Base-by-base conservation (phyloP, 768 basidiomycete species). In the Brasilioporus rufonigricans region DNA sequence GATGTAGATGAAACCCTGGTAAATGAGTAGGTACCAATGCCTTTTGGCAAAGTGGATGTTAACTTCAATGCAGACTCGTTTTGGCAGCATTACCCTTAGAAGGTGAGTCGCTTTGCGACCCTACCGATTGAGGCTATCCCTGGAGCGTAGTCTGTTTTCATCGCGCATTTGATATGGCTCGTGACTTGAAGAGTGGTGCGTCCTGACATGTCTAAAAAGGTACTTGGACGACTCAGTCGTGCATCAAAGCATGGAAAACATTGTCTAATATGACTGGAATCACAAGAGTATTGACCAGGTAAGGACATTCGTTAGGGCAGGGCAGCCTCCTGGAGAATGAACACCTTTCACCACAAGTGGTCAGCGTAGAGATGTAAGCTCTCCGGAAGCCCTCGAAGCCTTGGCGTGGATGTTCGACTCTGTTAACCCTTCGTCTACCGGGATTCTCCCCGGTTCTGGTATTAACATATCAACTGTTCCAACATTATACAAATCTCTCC, bases 251-350 rank as follows among this genome's bases (percentile, higher is more conserved):
- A 47, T 70, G 65, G 61, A 68, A 68, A 23, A 76, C 80, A 44
- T 72, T 88, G n/a, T 74, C 74, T 43, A 71, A 71, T 23, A 82
- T 90, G 29, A 73, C 76, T 26, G 86, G 86, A 1, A 77, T 93
- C 45, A 84, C 85, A n/a, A 81, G 91, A 26, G 79, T 93, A 56
- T 67, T 93, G 48, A 91, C 91, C 13, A 91, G 91, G 91, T 86
- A 64, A 27, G 21, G 63, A 44, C 16, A n/a, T 48, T 21, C 29
- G 31, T 24, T n/a, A 26, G 35, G 19, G 26, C 26, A 39, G 9
- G 12, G 41, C 18, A 38, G 1, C 19, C 27, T 47, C 10, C 18
- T 32, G 29, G 57, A 23, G 21, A 19, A 32, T 48, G 8, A 54
- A 52, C 21, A 23, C n/a, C 1, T 36, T 54, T 55, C 52, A 19